Conservation (phyloP, 78 protist species). For the Dictyostelium intermedium region DNA sequence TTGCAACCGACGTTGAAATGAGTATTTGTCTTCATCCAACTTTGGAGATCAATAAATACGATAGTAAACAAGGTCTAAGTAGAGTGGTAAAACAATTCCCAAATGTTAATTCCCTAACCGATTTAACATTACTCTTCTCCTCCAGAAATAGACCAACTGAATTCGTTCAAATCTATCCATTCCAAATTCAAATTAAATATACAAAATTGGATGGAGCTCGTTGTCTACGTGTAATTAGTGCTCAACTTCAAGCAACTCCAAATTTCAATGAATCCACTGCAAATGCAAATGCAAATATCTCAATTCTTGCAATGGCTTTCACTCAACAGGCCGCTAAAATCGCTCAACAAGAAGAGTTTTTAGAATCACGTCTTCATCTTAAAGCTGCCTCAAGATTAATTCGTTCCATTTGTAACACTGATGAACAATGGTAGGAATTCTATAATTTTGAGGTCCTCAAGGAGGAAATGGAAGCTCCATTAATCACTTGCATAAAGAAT, state of each 20-base stretch:
- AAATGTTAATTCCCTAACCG: conserved; percentile 27
- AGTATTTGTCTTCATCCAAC: conserved; percentile 31
- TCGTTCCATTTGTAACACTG: neutral
- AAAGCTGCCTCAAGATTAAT: conserved; percentile 17
- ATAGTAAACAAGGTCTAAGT: conserved; percentile 34
- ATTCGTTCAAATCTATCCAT: conserved; percentile 23
- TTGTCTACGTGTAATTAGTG: conserved; percentile 71
- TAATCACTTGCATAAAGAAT: conserved; percentile 20
- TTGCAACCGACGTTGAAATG: conserved; percentile 69
- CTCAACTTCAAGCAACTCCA: conserved; percentile 1
- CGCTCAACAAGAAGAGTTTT: conserved; percentile 31
- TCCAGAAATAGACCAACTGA: neutral
- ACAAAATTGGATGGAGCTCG: conserved; percentile 72
- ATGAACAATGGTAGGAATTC: conserved; percentile 65
- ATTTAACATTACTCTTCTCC: conserved; percentile 17
- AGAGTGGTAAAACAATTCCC: conserved; percentile 24
- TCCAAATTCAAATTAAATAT: conserved; percentile 75
- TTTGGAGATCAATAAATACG: conserved; percentile 30
- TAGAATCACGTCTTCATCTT: conserved; percentile 15
- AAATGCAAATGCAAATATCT: neutral
- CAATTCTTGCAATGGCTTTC: conserved; percentile 20
- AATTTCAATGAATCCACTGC: neutral
- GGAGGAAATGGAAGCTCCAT: conserved; percentile 7
- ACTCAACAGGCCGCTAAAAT: conserved; percentile 71
- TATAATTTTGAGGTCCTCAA: conserved; percentile 19